Conservation (phyloP, 2,329 filamentous ascomycete genomes). For the Fusarium pseudonygamai region DNA sequence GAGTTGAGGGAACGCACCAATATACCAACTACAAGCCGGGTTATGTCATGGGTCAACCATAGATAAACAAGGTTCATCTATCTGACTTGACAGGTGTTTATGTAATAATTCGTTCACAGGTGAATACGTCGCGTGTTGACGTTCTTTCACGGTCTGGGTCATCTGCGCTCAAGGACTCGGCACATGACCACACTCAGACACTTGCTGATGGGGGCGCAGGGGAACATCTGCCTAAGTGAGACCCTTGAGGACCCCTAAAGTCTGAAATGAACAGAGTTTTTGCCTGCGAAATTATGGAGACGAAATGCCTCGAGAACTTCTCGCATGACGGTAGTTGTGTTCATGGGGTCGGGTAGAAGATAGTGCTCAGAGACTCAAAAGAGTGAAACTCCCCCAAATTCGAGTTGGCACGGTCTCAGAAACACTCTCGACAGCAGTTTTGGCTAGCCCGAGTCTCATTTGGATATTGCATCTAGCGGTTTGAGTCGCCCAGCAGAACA, state of each 20-base stretch:
- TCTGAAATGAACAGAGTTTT: neutral
- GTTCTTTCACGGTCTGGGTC: conserved; percentile 24
- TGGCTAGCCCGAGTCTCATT: neutral
- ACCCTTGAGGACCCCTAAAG: neutral
- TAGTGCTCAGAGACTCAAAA: conserved; percentile 26
- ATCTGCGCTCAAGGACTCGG: conserved; percentile 19
- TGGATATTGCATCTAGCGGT: neutral
- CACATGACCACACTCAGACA: conserved; percentile 38
- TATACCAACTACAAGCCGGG: neutral
- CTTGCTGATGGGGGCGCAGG: conserved; percentile 35
- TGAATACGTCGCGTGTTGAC: conserved; percentile 32
- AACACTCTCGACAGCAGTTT: neutral
- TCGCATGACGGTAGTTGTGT: conserved; percentile 37
- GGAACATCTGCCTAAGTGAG: conserved; percentile 36
- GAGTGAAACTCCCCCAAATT: conserved; percentile 4
- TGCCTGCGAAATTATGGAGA: conserved; percentile 11
- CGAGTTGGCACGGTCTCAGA: neutral
- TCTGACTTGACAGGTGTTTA: neutral
- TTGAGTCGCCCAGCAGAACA: neutral
- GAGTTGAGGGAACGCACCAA: neutral
- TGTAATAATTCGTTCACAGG: conserved; percentile 1
- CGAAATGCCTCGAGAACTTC: conserved; percentile 9
- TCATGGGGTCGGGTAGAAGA: conserved; percentile 29
- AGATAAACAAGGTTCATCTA: neutral
- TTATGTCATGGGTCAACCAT: neutral